These are phyloP conservation scores for Xylariales sp. DNA, from an alignment of 2,329 filamentous ascomycete species.

Conservation along the genomic window DNA sequence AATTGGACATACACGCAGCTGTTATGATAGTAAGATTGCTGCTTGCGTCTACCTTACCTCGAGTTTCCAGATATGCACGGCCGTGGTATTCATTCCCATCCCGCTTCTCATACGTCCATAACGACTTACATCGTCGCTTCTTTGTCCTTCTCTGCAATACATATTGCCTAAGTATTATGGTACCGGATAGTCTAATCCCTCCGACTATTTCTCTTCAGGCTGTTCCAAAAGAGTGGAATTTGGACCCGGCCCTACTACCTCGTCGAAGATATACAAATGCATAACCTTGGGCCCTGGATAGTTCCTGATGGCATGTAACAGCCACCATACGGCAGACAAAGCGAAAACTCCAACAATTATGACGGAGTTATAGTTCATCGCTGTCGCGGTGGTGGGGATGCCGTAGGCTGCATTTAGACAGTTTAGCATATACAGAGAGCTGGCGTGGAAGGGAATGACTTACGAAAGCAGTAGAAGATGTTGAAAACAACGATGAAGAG, in stretches of 20 bases:
- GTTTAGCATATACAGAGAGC: neutral
- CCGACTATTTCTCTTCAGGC: too few relatives aligned
- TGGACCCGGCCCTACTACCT: too few relatives aligned
- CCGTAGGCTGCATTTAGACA: constrained; percentile 28
- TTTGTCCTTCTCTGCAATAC: too few relatives aligned
- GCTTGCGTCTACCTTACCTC: too few relatives aligned
- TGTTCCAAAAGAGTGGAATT: constrained; percentile 3
- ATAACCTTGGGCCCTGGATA: constrained; percentile 49
- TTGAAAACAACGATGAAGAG: constrained; percentile 51
- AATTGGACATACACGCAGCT: too few relatives aligned
- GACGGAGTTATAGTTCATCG: constrained; percentile 52
- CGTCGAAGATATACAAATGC: constrained; percentile 36
- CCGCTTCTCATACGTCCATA: too few relatives aligned
- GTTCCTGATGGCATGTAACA: constrained; percentile 38
- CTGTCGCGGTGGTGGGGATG: constrained; percentile 32
- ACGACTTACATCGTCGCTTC: too few relatives aligned
- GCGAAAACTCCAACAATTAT: constrained; percentile 45
- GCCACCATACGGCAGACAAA: constrained; percentile 46
- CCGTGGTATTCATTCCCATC: too few relatives aligned
- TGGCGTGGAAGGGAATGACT: constrained; percentile 18
- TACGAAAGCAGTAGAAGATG: constrained; percentile 58
- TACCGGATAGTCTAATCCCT: too few relatives aligned
- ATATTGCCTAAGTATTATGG: too few relatives aligned
- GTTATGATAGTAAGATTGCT: too few relatives aligned
- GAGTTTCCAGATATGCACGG: too few relatives aligned